Percentiles rank a stretch among this genome's conserved stretches.
Conservation (phyloP, 169 alveolate genomes). For the Cryptosporidium felis region DNA sequence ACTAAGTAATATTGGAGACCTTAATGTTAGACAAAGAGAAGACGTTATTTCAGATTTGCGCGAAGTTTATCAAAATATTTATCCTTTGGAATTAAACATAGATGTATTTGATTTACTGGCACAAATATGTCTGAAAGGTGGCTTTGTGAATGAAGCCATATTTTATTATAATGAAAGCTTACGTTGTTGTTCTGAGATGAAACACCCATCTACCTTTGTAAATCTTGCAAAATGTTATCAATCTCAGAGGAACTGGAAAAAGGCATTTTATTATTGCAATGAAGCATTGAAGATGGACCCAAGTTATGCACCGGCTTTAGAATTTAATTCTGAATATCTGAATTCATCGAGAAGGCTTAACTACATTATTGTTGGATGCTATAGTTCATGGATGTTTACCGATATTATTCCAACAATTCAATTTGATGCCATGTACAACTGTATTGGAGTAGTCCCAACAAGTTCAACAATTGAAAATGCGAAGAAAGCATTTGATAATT, state of each 20-base stretch:
- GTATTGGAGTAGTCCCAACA: slow-evolving; percentile 51
- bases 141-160: slow-evolving; percentile 60
- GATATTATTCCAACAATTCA: slow-evolving; percentile 62
- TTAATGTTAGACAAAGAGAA: slow-evolving; percentile 44
- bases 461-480: slow-evolving; percentile 22
- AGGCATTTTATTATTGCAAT: slow-evolving; percentile 28
- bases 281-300: slow-evolving; percentile 59
- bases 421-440: slow-evolving; percentile 70
- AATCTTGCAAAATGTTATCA: slow-evolving; percentile 67
- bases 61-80: slow-evolving; percentile 37
- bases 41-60: slow-evolving; percentile 37
- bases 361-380: slow-evolving; percentile 40
- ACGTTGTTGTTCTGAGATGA: slow-evolving; percentile 43
- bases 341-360: slow-evolving; percentile 39
- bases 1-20: slow-evolving; percentile 21
- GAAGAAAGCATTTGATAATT: slow-evolving; percentile 23
- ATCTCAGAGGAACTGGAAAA: slow-evolving; percentile 54
- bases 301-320: slow-evolving; percentile 35
- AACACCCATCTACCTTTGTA: slow-evolving; percentile 63
- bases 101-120: slow-evolving; percentile 62
- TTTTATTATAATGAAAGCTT: slow-evolving; percentile 52
- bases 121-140: slow-evolving; percentile 61
- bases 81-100: slow-evolving; percentile 36
- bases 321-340: slow-evolving; percentile 51
- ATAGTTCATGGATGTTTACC: slow-evolving; percentile 53